Base-by-base conservation (phyloP, 2,329 filamentous ascomycete genomes). In the Colletotrichum abscissum region DNA sequence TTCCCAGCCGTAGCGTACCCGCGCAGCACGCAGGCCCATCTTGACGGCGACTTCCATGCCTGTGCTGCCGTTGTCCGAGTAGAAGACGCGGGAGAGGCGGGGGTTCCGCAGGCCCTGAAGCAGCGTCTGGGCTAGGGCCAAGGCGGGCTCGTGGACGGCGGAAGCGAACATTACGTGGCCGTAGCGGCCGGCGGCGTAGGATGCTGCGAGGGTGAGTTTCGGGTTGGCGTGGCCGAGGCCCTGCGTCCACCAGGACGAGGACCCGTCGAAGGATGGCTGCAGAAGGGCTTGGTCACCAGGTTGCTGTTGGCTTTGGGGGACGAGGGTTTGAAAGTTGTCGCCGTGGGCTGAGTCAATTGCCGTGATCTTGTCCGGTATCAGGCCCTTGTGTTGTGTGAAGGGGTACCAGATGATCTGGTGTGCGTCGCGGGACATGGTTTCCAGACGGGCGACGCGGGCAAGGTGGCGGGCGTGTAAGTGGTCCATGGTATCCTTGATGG, bases 191-290 rank as follows among this genome's bases (percentile, higher is more conserved):
- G 94, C 93, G 0, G 95, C 94, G 78, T 97, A 92, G 0, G 94
- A 93, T 2, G 94, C 94, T 0, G 93, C 91, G 1, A 97, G 88
- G 0, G 93, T 89, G 1, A 97, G 85, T 0, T 87, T 84, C 0
- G 94, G 89, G 76, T 94, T 95, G 6, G 92, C 93, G 76, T 97
- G 95, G 1, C 95, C 94, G 0, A 97, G 87, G 2, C 94, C 94
- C 81, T 97, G 95, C 0, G 94, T 97, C 94, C 95, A 97, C 94
- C 95, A 97, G 0, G 94, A 96, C 1, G 94, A 94, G 0, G 94
- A 97, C 2, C 92, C 94, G 77, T 97, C 95, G 68, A 97, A 95
- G 0, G 93, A 92, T 1, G 93, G 88, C 58, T 87, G 87, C 0
- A 94, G 82, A 4, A 91, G 78, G 7, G 83, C 77, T 5, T 78